A percentile compares a stretch with the other conserved stretches of the same genome.
phyloP scores from a whole-genome alignment of 2,329 filamentous ascomycete genomes.

The Pyricularia grisea region DNA sequence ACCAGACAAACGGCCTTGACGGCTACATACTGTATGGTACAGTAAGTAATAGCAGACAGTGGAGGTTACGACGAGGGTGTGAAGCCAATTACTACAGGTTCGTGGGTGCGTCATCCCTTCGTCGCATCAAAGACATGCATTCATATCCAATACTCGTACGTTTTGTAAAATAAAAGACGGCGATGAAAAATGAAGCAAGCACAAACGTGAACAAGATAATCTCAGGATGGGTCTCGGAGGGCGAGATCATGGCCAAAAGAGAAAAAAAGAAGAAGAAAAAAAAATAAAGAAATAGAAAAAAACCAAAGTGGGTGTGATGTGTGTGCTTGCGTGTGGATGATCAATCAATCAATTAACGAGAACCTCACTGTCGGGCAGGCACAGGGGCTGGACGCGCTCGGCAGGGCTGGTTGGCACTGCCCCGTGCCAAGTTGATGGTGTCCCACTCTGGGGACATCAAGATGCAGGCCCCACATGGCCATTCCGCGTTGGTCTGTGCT shows the following conservation, averaged over 20 bases:
- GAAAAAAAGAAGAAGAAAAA: too few species aligned
- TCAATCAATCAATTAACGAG: not conserved
- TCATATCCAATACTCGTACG: not conserved
- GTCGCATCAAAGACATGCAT: not conserved
- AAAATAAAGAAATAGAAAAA: too few species aligned
- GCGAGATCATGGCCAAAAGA: not conserved
- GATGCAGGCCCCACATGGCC: not conserved
- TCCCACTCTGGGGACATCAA: not conserved
- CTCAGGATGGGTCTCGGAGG: not conserved
- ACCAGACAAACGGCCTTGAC: not conserved
- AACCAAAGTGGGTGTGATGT: not conserved
- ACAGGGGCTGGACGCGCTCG: not conserved
- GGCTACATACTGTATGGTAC: not conserved
- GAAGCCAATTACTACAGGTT: not conserved
- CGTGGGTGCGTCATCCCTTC: not conserved
- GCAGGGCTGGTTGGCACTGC: not conserved
- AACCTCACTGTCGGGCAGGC: not conserved
- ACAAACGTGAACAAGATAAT: not conserved
- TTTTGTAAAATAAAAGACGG: not conserved
- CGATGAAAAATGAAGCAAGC: not conserved
- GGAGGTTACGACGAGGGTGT: not conserved
- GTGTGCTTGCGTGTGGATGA: not conserved
- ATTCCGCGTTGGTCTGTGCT: not conserved
- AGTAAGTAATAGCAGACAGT: not conserved
- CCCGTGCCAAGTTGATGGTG: not conserved